Base-by-base conservation (phyloP, 108 stramenopile genomes). In the Cafeteria roenbergensis region DNA sequence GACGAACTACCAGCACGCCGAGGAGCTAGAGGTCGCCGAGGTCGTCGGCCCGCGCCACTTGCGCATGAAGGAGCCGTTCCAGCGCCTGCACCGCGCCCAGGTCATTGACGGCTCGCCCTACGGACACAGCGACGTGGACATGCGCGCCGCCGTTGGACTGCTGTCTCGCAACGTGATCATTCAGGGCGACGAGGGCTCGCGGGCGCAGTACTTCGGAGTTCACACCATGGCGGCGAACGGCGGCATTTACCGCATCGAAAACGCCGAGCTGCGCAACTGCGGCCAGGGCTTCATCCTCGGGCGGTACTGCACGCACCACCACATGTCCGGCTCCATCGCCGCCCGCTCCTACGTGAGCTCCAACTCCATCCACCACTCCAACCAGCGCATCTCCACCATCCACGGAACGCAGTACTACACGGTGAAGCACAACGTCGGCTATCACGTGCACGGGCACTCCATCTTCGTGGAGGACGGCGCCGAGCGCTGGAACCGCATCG, bases 251-350 rank as follows among this genome's bases (percentile, higher is more conserved):
- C 64, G 71, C 21, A 22, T 76, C 14, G 2, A 2, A 1, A 59
- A 76, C 68, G 37, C 66, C 20, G 75, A 76, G 62, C 36, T 72
- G 14, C 34, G 57, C 35, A 21, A 50, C 29, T 50, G 24, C 22
- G 75, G 75, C 1, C 75, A 76, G 36, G 65, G 42, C 17, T 27
- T 62, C 21, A 67, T 31, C 4, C 62, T 82, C 25, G 75, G 78
- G 4, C 66, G 73, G 36, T 80, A 83, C 54, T 67, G 70, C 33
- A 71, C 73, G 27, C 81, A 79, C 65, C 67, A 69, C 38, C 81
- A 78, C 63, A 64, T 73, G 55, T 68, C 48, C 48, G 77, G 76
- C 50, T 34, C 24, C 57, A n/a, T n/a, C n/a, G 57, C 57, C 30
- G 0, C 36, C 27, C 34, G 62, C 56, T 58, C 38, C 48, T 68